Evolutionary conservation across 2,329 filamentous ascomycete genomes (phyloP), one percentile per base, ranked within the genome.

Genomic region (Teratosphaeria gauchensis): DNA sequence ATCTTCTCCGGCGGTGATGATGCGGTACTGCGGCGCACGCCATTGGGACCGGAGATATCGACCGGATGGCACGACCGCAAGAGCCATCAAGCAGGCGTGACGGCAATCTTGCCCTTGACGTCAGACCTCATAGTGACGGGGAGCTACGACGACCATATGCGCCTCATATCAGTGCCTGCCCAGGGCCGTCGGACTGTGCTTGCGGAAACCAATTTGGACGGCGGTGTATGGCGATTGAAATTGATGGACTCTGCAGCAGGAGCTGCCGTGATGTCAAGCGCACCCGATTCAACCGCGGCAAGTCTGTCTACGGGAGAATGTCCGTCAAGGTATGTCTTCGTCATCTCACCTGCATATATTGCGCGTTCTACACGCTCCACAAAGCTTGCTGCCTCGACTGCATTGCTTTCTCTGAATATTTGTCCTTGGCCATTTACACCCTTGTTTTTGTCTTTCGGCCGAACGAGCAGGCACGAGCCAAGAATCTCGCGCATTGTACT

Each of bases 141-240:
- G 3, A 95, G 90, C 69, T 99, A 97, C 69, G 94, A 97, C 67
- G 92, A 97, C 66, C 78, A 81, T 61, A 77, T 97, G 19, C 83
- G 92, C 12, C 77, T 96, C 1, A 80, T 88, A 54, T 72, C 79
- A 1, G 74, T 63, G 70, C 68, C 72, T 3, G 8, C 16, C 19
- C n/a, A 11, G 54, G 72, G 76, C 16, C 74, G 77, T 4, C 76
- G 74, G 53, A 77, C 77, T 33, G 74, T 86, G 2, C 79, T 91
- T 4, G 80, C 83, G 0, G 84, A 90, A 60, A 66, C 80, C 56
- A 79, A 87, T 56, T 79, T 97, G 0, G 83, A 79, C 1, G 91
- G 88, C 28, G 92, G 92, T 1, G 92, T 97, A 2, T 99, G 94
- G 91, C 80, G 92, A 58, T 71, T 97, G 57, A 89, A 89, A 69